Evolutionary conservation across 164 flowering plant species (phyloP), one percentile per base, ranked within the genome.

Genomic region (Taxillus chinensis): DNA sequence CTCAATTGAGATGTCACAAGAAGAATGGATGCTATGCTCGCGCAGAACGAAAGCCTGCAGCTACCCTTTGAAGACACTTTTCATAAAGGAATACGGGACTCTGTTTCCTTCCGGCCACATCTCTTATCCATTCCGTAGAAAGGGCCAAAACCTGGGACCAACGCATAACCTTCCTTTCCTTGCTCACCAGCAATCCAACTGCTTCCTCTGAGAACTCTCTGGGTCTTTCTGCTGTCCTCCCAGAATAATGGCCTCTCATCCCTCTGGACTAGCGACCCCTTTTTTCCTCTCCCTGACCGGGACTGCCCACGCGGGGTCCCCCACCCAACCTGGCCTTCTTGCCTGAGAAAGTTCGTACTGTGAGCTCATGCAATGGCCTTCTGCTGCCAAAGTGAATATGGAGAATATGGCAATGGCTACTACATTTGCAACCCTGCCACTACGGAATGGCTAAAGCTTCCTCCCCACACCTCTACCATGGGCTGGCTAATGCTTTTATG

Each of bases 361-460:
- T 40, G 57, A 43, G 64, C 65, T 49, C 69, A 4, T 64, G 63
- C 69, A 64, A 64, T 57, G 77, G 77, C 27, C 55, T 74, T 53
- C 4, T 62, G 66, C 43, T 67, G 71, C 71, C 68, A 63, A 53
- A 64, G 70, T 41, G 3, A 12, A 3, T 1, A 7, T 8, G 50
- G 39, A 3, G 27, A 27, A 27, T 27, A 27, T 27, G 55, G 15
- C 39, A 41, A 59, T 40, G 7, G 12, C 7, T 74, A 74, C 62
- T 71, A 67, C 41, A 50, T 74, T 42, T 64, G 74, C 65, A 74
- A 68, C 62, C 77, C 77, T 61, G 71, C 39, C 37, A 67, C 41
- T 14, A 17, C 43, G 62, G 39, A 62, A 10, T 70, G 67, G 67
- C 43, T 14, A 5, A 27, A 2, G 62, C 69, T 74, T 41, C 69